A percentile compares a stretch with the other conserved stretches of the same genome.
Evolutionary conservation across 805 yeast genomes (phyloP).

Genomic region (Wickerhamiella hasegawae): DNA sequence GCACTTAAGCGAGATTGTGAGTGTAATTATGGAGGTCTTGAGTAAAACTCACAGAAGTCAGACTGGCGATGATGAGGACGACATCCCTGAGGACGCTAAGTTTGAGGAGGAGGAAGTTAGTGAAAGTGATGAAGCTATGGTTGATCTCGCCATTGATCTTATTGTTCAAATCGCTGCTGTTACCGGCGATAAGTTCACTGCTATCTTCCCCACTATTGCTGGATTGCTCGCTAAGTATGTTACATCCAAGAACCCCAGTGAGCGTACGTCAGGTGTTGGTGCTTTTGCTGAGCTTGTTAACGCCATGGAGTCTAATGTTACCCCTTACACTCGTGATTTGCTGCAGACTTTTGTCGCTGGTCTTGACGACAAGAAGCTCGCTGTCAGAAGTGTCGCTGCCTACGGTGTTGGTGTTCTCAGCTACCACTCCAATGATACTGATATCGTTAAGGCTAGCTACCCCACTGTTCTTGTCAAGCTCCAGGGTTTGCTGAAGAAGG

Average conservation of each 20-base stretch:
- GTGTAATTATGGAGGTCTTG: slow-evolving; percentile 53
- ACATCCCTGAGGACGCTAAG: slow-evolving; percentile 39
- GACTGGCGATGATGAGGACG: slow-evolving; percentile 41
- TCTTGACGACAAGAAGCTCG: slow-evolving; percentile 62
- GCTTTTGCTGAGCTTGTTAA: slow-evolving; percentile 78
- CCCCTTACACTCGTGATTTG: slow-evolving; percentile 56
- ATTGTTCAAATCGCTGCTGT: slow-evolving; percentile 59
- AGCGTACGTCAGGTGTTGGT: slow-evolving; percentile 75
- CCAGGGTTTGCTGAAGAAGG: slow-evolving; percentile 60
- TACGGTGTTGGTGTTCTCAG: slow-evolving; percentile 81
- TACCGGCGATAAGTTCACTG: slow-evolving; percentile 63
- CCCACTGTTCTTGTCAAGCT: slow-evolving; percentile 50
- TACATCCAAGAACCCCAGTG: slow-evolving; percentile 38
- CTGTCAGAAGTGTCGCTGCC: slow-evolving; percentile 77
- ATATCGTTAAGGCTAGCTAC: slow-evolving; percentile 47
- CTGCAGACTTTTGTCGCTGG: slow-evolving; percentile 46
- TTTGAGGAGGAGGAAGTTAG: slow-evolving; percentile 18
- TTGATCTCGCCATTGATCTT: slow-evolving; percentile 76
- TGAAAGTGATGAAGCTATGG: slow-evolving; percentile 49
- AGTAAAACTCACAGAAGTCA: slow-evolving; percentile 78
- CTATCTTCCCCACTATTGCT: slow-evolving; percentile 62
- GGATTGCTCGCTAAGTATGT: slow-evolving; percentile 34
- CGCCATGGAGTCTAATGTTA: slow-evolving; percentile 44
- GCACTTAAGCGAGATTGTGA: slow-evolving; percentile 50
- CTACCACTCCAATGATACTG: slow-evolving; percentile 33